Percentiles rank a stretch among this genome's conserved stretches.
Evolutionary conservation across 306 rosid species (phyloP).

Genomic region (Vicia villosa): DNA sequence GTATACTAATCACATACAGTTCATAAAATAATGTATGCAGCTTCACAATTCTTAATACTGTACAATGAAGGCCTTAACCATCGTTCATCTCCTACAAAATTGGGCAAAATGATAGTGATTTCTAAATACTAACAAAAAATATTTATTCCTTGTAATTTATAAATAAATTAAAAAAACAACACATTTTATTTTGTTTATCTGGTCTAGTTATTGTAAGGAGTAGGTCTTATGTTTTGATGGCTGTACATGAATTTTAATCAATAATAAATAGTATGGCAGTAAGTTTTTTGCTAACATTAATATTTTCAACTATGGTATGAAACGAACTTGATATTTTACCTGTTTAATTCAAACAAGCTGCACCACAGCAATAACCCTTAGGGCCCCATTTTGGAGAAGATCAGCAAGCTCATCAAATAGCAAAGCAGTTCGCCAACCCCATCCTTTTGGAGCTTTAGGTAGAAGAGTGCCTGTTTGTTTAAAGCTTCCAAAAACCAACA

Average conservation of each 20-base stretch:
- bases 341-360: conserved; percentile 69
- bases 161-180: background rate
- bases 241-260: background rate
- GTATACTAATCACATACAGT: conserved; percentile 23
- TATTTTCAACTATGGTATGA: background rate
- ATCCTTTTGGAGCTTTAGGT: conserved; percentile 96
- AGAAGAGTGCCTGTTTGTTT: conserved; percentile 95
- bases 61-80: conserved; percentile 41
- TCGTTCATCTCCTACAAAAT: conserved; percentile 32
- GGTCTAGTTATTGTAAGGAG: background rate
- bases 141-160: background rate
- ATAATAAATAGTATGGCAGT: background rate
- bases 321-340: conserved; percentile 18
- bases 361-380: conserved; percentile 86
- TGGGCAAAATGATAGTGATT: conserved; percentile 28
- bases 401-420: conserved; percentile 85
- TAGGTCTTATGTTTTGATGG: background rate
- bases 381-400: conserved; percentile 88
- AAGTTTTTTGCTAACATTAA: background rate
- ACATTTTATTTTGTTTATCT: background rate
- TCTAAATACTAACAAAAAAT: background rate
- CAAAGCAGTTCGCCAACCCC: conserved; percentile 99
- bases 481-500: conserved; percentile 85
- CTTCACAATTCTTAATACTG: conserved; percentile 37
- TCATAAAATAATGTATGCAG: conserved; percentile 23